These are phyloP conservation scores for Amanita rubescens DNA, from an alignment of 768 basidiomycete genomes.

Conservation along the genomic window DNA sequence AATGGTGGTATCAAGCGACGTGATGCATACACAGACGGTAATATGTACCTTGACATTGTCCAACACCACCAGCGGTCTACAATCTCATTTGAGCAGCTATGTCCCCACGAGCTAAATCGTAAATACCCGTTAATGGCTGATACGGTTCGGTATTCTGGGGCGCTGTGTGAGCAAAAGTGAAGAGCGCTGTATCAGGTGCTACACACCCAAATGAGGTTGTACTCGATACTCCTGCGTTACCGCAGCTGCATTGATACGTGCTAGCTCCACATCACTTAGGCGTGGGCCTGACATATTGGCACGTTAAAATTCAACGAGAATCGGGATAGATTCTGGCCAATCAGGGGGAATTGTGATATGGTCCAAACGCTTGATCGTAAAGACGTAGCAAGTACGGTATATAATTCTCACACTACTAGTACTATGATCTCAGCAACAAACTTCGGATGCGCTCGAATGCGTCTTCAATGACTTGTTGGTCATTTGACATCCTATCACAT, in stretches of 20 bases:
- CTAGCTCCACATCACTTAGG: slow-evolving; percentile 65
- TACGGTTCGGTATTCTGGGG: slow-evolving; percentile 91
- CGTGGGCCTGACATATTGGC: slow-evolving; percentile 46
- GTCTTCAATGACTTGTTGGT: neutral
- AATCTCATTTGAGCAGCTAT: slow-evolving; percentile 9
- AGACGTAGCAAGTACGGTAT: neutral
- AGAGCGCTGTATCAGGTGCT: slow-evolving; percentile 10
- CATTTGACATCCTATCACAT: slow-evolving; percentile 6
- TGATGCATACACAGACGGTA: slow-evolving; percentile 2
- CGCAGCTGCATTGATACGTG: slow-evolving; percentile 80
- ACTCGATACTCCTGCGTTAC: slow-evolving; percentile 86
- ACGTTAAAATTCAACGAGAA: neutral
- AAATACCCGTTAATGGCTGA: slow-evolving; percentile 91
- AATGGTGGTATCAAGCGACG: slow-evolving; percentile 2
- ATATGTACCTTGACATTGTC: slow-evolving; percentile 91
- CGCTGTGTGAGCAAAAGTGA: neutral
- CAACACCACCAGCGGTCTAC: slow-evolving; percentile 87
- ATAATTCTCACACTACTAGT: slow-evolving; percentile 1
- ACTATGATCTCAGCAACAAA: neutral
- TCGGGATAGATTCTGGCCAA: neutral
- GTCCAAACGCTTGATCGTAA: neutral
- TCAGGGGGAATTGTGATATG: neutral
- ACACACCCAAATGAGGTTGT: slow-evolving; percentile 80
- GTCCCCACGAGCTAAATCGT: slow-evolving; percentile 1
- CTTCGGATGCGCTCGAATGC: neutral